Base-by-base conservation (phyloP, 2,329 filamentous ascomycete species). In the Rhinocladiella mackenziei region DNA sequence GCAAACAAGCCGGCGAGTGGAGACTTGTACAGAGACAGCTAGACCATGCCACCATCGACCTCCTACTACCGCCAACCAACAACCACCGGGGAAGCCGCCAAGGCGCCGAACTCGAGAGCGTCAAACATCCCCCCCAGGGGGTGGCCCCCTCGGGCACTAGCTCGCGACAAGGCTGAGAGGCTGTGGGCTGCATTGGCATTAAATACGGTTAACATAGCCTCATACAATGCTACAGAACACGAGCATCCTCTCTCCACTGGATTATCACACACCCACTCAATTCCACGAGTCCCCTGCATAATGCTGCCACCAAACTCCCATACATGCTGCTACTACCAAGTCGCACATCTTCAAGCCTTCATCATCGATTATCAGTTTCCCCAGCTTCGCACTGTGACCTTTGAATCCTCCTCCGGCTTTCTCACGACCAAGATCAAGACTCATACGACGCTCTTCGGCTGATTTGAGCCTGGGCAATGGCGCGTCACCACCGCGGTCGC, bases 261-360 rank as follows among this genome's bases (percentile, higher is more conserved):
- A 17, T 14, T 3, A 39, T 13, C 6, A 10, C 3, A 15, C 9
- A 28, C 25, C n/a, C 33, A 18, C 40, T 44, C 33, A 46, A n/a
- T 19, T 18, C n/a, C 39, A 31, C 10, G 33, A 20, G n/a, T 49
- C 45, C 28, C 69, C 74, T 57, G 87, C 84, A 77, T 89, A 96
- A 3, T 86, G 81, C 57, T 82, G 81, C 89, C 91, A 97, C 87
- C 89, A 98, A 11, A 97, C 71, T 1, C 86, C 88, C 67, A 98
- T 78, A 61, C 95, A 96, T 8, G 89, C 85, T 3, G 91, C 87
- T 14, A 98, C 87, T 0, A 94, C 73, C 46, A 98, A 65, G 71
- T 98, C 92, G 58, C 97, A 66, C 91, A 98, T 97, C 71, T 94
- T 94, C 54, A 94, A 68, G 0, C 92, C 92, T 58, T 94, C 89